Evolutionary conservation across 2,329 filamentous ascomycete genomes (phyloP).

Genomic region (Ophiosphaerella narmari): DNA sequence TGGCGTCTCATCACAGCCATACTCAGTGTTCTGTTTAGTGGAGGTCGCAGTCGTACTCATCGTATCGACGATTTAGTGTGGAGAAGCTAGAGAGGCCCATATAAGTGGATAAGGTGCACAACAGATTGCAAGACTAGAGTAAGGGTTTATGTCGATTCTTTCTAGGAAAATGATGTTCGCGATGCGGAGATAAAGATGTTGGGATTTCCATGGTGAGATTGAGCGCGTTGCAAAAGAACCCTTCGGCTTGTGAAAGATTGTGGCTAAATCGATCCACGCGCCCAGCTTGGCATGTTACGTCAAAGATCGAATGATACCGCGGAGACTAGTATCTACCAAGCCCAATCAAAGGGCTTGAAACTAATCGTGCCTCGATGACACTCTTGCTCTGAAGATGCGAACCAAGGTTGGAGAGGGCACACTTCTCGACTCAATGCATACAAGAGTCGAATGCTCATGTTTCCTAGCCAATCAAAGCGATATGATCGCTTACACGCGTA

Average conservation of each 20-base stretch:
- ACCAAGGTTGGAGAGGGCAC: background rate
- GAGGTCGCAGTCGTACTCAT: constrained; percentile 29
- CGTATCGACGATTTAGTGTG: constrained; percentile 21
- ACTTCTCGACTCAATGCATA: too few species aligned
- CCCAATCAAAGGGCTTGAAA: background rate
- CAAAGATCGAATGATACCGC: background rate
- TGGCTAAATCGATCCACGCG: constrained; percentile 9
- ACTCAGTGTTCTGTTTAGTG: constrained; percentile 24
- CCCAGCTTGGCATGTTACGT: constrained; percentile 3
- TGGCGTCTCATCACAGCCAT: constrained; percentile 25
- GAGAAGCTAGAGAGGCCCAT: constrained; percentile 16
- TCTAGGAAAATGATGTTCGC: background rate
- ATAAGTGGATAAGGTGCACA: constrained; percentile 11
- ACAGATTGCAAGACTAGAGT: background rate
- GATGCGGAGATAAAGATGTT: background rate
- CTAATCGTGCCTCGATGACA: background rate
- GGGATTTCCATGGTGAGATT: background rate
- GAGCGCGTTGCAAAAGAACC: background rate
- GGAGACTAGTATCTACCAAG: background rate
- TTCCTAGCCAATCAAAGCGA: too few species aligned
- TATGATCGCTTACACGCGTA: too few species aligned
- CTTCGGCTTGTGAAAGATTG: background rate
- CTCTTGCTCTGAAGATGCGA: background rate
- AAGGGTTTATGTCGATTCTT: background rate
- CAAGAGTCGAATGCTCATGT: too few species aligned